Base-by-base conservation (phyloP, 2,329 filamentous ascomycete genomes). In the Diaporthe ampelina region DNA sequence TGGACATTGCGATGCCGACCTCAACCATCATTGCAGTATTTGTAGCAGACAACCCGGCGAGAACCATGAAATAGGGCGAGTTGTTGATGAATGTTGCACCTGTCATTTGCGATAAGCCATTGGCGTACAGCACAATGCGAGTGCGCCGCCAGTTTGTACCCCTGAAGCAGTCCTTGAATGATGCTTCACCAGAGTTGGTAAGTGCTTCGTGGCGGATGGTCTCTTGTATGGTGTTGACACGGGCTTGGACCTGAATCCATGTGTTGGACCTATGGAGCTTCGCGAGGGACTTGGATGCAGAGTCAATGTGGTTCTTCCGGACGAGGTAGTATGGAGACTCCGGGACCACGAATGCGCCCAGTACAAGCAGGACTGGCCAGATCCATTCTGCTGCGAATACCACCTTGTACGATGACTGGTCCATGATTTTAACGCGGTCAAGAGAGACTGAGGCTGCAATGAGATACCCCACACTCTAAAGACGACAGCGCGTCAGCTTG, bases 301-400 rank as follows among this genome's bases (percentile, higher is more conserved):
- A 40, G 35, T 70, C 67, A 4, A 48, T 56, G n/a, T n/a, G 35
- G 24, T 83, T 83, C 40, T 85, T 81, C 35, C 86, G 83, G 11
- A 86, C 82, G 17, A 85, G 81, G 83, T 84, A 87, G 80, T 85
- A 87, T 9, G 87, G 87, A 0, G 84, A 86, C 43, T 72, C 70
- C 15, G 70, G 70, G n/a, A 58, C 40, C 15, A 72, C 11, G 10
- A 72, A 63, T 1, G 86, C 52, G 24, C 67, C 70, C 19, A 65
- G 26, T 0, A 72, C 40, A 17, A 72, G 19, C 8, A 65, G 1
- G 17, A 37, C 70, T 24, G 70, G 70, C 70, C 57, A 72, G 17
- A 43, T 48, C 70, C 70, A 72, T 15, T 72, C 70, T 4, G 70
- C 57, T 9, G 70, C 70, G 26, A 72, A 72, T 0, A 72, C 37